Conservation (phyloP, 106 monocot genomes). For the Dactylorhiza incarnata region DNA sequence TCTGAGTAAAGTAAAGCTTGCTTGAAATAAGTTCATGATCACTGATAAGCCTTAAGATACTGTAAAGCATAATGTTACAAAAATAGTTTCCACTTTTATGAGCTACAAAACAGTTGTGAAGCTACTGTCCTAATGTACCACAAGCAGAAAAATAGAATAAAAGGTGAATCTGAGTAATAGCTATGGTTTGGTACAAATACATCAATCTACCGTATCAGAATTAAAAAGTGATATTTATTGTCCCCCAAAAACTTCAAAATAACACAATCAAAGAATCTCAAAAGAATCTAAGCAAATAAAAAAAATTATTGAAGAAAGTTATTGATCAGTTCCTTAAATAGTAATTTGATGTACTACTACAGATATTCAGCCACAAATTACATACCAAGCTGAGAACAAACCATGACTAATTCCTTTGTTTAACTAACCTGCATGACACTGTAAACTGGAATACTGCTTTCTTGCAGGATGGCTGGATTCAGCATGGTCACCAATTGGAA, state of each 20-base stretch:
- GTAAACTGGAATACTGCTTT: slow-evolving; percentile 76
- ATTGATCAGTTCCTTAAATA: neutral
- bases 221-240: neutral
- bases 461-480: slow-evolving; percentile 63
- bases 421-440: slow-evolving; percentile 59
- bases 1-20: neutral
- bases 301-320: neutral
- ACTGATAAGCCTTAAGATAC: neutral
- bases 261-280: neutral
- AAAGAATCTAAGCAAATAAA: neutral
- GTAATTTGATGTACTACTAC: neutral
- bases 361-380: too few species aligned
- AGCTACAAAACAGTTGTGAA: neutral
- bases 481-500: slow-evolving; percentile 91
- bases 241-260: neutral
- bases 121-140: neutral
- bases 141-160: neutral
- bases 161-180: neutral
- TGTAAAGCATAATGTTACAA: neutral
- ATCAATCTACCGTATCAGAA: neutral
- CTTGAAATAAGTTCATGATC: neutral
- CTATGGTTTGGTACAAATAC: neutral
- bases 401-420: neutral
- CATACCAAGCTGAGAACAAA: neutral
- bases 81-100: neutral